phyloP scores from a whole-genome alignment of 2,329 filamentous ascomycete genomes.

The Arthrobotrys iridis region DNA sequence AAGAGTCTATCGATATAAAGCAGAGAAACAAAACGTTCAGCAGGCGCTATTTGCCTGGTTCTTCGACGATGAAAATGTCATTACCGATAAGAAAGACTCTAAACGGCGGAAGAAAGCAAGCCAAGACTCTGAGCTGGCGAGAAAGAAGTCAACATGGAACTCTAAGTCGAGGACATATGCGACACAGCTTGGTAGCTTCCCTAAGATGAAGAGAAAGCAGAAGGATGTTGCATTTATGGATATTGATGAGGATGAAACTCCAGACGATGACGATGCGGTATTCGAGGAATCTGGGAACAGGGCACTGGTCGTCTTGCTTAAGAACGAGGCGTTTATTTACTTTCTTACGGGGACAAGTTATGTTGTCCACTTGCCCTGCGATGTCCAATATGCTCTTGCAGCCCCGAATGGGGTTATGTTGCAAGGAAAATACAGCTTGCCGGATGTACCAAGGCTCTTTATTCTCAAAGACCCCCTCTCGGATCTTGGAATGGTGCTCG shows the following conservation, averaged over 20 bases:
- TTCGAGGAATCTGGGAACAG: slow-evolving; percentile 60
- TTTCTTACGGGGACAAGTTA: slow-evolving; percentile 88
- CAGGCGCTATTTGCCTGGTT: slow-evolving; percentile 89
- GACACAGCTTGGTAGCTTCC: slow-evolving; percentile 57
- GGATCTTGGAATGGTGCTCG: slow-evolving; percentile 84
- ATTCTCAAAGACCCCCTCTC: slow-evolving; percentile 85
- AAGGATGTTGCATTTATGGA: slow-evolving; percentile 56
- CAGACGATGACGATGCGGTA: slow-evolving; percentile 60
- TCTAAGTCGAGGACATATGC: slow-evolving; percentile 62
- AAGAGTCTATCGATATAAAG: slow-evolving; percentile 83
- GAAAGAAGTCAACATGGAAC: slow-evolving; percentile 57
- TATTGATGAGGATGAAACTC: slow-evolving; percentile 57
- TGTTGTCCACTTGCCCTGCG: slow-evolving; percentile 91
- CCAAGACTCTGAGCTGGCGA: slow-evolving; percentile 56
- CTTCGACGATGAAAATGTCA: slow-evolving; percentile 62
- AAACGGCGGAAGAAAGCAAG: slow-evolving; percentile 56
- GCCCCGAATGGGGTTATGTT: slow-evolving; percentile 84
- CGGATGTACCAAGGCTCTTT: slow-evolving; percentile 77
- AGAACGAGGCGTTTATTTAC: slow-evolving; percentile 91
- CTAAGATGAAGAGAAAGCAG: slow-evolving; percentile 55
- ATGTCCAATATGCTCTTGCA: slow-evolving; percentile 86
- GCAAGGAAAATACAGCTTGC: slow-evolving; percentile 73
- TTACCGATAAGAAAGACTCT: slow-evolving; percentile 55
- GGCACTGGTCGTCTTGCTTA: slow-evolving; percentile 88
- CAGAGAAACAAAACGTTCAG: slow-evolving; percentile 85